Evolutionary conservation across 2,329 filamentous ascomycete genomes (phyloP), one percentile per base, ranked within the genome.

Genomic region (Chrysosphaeria jannelii): DNA sequence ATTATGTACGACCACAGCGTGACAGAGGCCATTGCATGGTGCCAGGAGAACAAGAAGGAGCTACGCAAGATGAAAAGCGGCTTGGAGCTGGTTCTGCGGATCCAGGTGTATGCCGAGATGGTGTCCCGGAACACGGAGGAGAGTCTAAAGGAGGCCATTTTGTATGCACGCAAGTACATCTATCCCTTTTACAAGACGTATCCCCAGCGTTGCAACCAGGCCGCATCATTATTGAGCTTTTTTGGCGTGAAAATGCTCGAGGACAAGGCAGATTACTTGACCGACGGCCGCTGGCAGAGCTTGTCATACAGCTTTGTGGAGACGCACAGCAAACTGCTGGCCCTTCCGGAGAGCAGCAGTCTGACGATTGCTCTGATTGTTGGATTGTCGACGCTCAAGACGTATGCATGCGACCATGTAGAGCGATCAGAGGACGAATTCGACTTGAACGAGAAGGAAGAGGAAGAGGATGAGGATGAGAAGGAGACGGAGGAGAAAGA

Each of bases 41-140:
- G 85, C 41, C 61, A 55, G 10, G 81, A 93, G 36, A 90, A 91
- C 43, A 85, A 88, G 44, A 79, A 81, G 36, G 71, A 79, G 30
- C 47, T 97, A 28, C 72, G 78, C 38, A 89, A 85, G 51, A 69
- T 74, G 44, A 68, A 76, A 55, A 76, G 68, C 36, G 72, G 70
- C 33, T 57, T 97, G 10, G 85, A 97, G 43, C 89, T 90, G 38
- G 75, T 89, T 52, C 57, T 97, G 20, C 67, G 85, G 8, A 56
- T 88, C 35, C 85, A 97, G 42, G 79, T 93, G 41, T 93, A 79
- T 41, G 79, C 93, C 35, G 85, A 93, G 44, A 54, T 93, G 29
- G 63, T 89, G 28, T 57, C 81, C 28, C 61, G 54, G 19, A 58
- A 58, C 25, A 52, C 65, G 4, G n/a, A 7, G 7, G 16, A 18